phyloP scores from a whole-genome alignment of 2,329 filamentous ascomycete species.

The Phyllosticta citriasiana region DNA sequence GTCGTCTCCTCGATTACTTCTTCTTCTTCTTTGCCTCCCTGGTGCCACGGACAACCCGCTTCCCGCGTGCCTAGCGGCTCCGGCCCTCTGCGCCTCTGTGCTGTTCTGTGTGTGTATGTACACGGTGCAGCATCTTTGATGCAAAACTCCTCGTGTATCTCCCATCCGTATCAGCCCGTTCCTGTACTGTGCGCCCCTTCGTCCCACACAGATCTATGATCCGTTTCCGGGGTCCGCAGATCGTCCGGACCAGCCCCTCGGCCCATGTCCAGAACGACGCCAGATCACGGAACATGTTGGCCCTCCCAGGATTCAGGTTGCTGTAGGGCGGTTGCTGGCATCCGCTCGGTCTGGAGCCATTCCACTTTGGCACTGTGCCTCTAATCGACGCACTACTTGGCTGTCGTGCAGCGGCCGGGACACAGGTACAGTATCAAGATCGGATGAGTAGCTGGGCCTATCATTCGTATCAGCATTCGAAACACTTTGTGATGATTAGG shows the following conservation, averaged over 20 bases:
- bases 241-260: conserved; percentile 4
- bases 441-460: neutral
- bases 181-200: neutral
- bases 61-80: neutral
- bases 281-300: conserved; percentile 9
- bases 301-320: neutral
- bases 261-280: conserved; percentile 5
- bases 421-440: conserved; percentile 10
- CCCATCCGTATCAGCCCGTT: conserved; percentile 4
- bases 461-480: conserved; percentile 5
- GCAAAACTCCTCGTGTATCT: conserved; percentile 11
- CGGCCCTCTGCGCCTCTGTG: neutral
- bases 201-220: conserved; percentile 9
- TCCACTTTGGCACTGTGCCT: neutral
- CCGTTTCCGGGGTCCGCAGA: neutral
- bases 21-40: neutral
- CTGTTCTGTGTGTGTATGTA: neutral
- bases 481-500: conserved; percentile 2
- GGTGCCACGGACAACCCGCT: neutral
- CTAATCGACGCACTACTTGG: neutral
- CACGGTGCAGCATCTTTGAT: conserved; percentile 5
- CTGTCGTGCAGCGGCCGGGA: conserved; percentile 6
- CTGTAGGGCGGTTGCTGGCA: neutral
- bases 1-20: neutral
- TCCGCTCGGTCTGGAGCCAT: neutral